Evolutionary conservation across 2,329 filamentous ascomycete genomes (phyloP), one percentile per base, ranked within the genome.

Genomic region (Fusarium ramigenum): DNA sequence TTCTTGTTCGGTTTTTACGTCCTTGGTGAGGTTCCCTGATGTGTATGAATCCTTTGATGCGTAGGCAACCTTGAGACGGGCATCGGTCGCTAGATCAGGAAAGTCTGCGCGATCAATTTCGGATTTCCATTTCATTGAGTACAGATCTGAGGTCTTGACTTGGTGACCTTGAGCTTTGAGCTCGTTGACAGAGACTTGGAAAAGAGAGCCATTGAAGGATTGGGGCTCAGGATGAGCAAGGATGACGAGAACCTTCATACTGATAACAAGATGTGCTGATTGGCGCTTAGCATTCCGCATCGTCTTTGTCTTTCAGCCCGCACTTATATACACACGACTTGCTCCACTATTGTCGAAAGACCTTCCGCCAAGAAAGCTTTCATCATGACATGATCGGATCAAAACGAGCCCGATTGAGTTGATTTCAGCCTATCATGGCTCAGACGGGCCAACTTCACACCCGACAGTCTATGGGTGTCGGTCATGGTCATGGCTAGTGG

Each of bases 41-140:
- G 14, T 16, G 6, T 60, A 66, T 53, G 64, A 66, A 16, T 28
- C 40, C 23, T 25, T 58, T 3, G 70, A 69, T 18, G 65, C 65
- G 9, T 32, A 47, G 32, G 57, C 7, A 11, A 65, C 60, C 15
- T 30, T 53, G 4, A 73, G 36, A n/a, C 69, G 69, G 4, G 21
- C 64, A 50, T 73, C 49, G 25, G 23, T 4, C 5, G 28, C 6
- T 9, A 60, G 18, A 21, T 50, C 43, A 5, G 58, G 60, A 15
- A 73, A 73, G 30, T 66, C 69, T 4, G 37, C 16, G 16, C 58
- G 64, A 47, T 72, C 61, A 4, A 72, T 21, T n/a, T 66, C 40
- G 9, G 53, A 15, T 25, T 73, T 72, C 69, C 69, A 73, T 60
- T 60, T 28, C 70, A 73, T 73, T 18, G 65, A 59, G 54, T 72